Evolutionary conservation across 306 rosid genomes (phyloP).

Genomic region (Vigna nakashimae): DNA sequence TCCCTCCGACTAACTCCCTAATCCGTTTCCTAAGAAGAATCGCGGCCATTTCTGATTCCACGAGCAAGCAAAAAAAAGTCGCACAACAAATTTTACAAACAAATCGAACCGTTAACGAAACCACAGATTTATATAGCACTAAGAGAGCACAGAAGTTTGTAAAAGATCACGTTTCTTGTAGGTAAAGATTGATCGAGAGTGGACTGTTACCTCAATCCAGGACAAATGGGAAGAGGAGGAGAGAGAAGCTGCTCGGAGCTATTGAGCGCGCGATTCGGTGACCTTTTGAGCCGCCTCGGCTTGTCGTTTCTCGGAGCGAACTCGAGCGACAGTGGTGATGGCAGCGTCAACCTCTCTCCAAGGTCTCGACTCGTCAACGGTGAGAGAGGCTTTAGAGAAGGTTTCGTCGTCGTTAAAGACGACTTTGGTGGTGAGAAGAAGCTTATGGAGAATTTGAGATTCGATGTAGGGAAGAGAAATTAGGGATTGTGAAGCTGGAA

Average conservation of each 20-base stretch:
- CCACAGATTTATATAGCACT: not conserved
- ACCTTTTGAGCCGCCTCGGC: slow-evolving; percentile 86
- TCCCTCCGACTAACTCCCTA: too few relatives aligned
- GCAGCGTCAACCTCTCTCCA: slow-evolving; percentile 97
- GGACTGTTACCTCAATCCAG: too few relatives aligned
- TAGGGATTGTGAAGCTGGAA: too few relatives aligned
- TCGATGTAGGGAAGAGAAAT: too few relatives aligned
- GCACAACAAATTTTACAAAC: not conserved
- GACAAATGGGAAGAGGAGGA: too few relatives aligned
- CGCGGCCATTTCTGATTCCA: not conserved
- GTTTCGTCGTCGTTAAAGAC: slow-evolving; percentile 87
- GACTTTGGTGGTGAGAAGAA: slow-evolving; percentile 55
- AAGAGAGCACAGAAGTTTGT: not conserved
- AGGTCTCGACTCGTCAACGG: slow-evolving; percentile 80
- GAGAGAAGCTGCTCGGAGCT: slow-evolving; percentile 38
- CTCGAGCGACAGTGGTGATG: slow-evolving; percentile 81
- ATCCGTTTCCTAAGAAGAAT: too few relatives aligned
- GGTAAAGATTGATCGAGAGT: too few relatives aligned
- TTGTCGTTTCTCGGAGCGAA: slow-evolving; percentile 88
- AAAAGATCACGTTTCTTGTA: too few relatives aligned
- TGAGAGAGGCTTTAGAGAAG: slow-evolving; percentile 85
- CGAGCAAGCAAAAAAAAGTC: not conserved
- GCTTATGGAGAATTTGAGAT: slow-evolving; percentile 77
- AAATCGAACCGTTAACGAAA: not conserved
- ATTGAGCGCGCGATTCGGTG: slow-evolving; percentile 81